Evolutionary conservation across 495 filamentous ascomycete genomes (phyloP).

Genomic region (Viridothelium virens): DNA sequence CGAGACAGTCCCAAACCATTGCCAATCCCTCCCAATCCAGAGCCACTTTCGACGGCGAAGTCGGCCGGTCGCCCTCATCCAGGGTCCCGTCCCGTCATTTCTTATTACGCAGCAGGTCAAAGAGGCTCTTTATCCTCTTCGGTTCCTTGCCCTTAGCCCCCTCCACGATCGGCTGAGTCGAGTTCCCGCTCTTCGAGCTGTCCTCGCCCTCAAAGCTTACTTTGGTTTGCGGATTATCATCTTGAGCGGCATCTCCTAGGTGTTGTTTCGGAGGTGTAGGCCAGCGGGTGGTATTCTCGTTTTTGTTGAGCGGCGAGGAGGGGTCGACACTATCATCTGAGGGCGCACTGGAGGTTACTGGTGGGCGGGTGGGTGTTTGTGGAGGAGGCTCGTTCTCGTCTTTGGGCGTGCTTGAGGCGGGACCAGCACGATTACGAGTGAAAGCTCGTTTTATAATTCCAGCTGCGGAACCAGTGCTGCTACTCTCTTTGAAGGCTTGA

Average conservation of each 20-base stretch:
- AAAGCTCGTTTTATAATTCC: neutral
- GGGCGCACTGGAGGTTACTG: neutral
- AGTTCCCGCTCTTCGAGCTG: neutral
- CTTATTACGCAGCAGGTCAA: neutral
- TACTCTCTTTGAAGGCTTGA: neutral
- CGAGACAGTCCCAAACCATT: constrained; percentile 7
- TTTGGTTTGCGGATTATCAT: neutral
- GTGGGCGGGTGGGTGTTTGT: neutral
- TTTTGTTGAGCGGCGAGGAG: neutral
- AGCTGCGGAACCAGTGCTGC: neutral
- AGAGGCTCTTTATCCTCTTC: constrained; percentile 7
- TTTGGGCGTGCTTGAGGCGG: neutral
- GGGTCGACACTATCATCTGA: neutral
- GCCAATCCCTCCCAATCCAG: constrained; percentile 6
- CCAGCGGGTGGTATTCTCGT: constrained; percentile 7
- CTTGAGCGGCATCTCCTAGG: neutral
- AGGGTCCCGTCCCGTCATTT: neutral
- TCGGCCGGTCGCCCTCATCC: neutral
- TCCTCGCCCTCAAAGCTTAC: neutral
- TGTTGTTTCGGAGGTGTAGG: neutral
- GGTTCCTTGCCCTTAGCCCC: neutral
- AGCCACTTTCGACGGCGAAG: neutral
- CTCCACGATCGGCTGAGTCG: neutral
- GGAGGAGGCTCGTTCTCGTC: neutral
- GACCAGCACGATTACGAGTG: neutral